Base-by-base conservation (phyloP, 306 rosid species). In the Glycine latifolia region DNA sequence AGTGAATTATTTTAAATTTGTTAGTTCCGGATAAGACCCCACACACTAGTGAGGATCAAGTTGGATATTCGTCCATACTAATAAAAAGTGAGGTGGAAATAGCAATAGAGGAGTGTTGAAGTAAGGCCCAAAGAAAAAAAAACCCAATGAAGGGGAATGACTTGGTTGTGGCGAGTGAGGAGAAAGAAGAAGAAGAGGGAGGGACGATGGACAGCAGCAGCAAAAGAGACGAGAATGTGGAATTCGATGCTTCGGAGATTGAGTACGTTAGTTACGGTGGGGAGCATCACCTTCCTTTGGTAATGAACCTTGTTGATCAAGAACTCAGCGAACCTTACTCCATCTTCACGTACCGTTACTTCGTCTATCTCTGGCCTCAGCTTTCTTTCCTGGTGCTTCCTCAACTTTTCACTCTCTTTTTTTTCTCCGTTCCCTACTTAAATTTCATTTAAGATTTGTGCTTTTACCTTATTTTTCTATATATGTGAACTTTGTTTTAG, bases 271-370 rank as follows among this genome's bases (percentile, higher is more conserved):
- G 92, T 81, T 95, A 95, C 49, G 91, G 89, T 2, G 98, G 99
- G 8, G 99, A 95, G 67, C 97, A 93, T 58, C 98, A 93, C 77
- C 91, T 93, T 10, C 98, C 99, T 60, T 92, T 91, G 0, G 68
- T 95, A 63, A 95, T 93, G 99, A 90, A 87, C 82, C 91, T 95
- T 1, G 99, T 93, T 5, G 97, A 95, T 77, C 86, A 91, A 81
- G 98, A 95, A 35, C 99, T 95, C 89, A 95, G 97, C 85, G 99
- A 95, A 73, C 99, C 99, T 43, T 95, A 95, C 87, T 93, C 99
- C 78, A 95, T 93, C 86, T 95, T 95, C 91, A 95, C 99, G 13
- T 95, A 93, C 85, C 92, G 98, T 49, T 93, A 95, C 89, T 92
- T 93, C 83, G 99, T 95, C 75, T 95, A 95, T 62, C 92, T 91